A percentile compares a stretch with the other conserved stretches of the same genome.
Evolutionary conservation across 228 moss, liverwort and hornwort species (phyloP).

Genomic region (Sphagnum fallax): DNA sequence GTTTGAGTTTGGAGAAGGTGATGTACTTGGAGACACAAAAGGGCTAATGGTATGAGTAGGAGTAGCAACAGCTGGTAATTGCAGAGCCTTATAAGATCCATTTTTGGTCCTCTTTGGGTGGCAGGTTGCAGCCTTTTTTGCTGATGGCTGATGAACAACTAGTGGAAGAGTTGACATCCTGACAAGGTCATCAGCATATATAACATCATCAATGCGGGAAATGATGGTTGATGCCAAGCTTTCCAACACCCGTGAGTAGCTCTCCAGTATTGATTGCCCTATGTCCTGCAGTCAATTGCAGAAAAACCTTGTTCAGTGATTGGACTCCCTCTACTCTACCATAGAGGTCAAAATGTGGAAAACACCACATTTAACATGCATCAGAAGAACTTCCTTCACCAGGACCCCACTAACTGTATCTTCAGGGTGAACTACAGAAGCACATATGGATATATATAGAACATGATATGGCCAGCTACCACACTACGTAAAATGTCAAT

Average conservation of each 20-base stretch:
- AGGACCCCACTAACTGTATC: no score
- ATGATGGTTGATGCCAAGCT: slow-evolving; percentile 91
- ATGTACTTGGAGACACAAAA: slow-evolving; percentile 59
- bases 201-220: slow-evolving; percentile 84
- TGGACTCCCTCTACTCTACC: no score
- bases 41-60: slow-evolving; percentile 56
- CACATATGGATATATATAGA: slow-evolving; percentile 19
- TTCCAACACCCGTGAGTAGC: slow-evolving; percentile 93
- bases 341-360: no score
- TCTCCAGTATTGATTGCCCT: slow-evolving; percentile 93
- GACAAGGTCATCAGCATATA: slow-evolving; percentile 71
- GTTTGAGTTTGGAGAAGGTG: slow-evolving; percentile 50
- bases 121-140: slow-evolving; percentile 34
- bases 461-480: no score
- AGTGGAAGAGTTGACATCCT: slow-evolving; percentile 47
- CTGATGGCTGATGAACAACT: slow-evolving; percentile 28
- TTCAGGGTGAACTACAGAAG: background rate
- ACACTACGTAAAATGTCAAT: no score
- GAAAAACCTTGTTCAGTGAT: no score
- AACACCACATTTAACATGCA: no score
- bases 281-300: slow-evolving; percentile 56
- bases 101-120: slow-evolving; percentile 53
- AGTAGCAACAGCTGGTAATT: slow-evolving; percentile 37
- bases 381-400: no score
- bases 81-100: slow-evolving; percentile 34